phyloP scores from a whole-genome alignment of 2,329 filamentous ascomycete genomes.

The Gaeumannomyces sp. region DNA sequence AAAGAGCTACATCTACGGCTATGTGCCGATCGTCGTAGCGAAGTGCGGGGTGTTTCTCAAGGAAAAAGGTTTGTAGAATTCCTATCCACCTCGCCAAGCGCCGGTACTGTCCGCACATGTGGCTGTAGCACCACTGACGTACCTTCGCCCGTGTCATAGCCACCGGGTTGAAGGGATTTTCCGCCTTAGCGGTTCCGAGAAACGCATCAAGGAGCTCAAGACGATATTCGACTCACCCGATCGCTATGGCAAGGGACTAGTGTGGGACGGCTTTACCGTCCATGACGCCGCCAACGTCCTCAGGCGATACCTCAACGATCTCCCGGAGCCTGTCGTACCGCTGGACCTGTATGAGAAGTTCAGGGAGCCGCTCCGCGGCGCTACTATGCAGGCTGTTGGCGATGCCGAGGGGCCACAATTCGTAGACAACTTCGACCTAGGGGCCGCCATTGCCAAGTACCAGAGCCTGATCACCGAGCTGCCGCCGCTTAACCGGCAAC shows the following conservation, averaged over 20 bases:
- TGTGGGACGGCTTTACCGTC: conserved; percentile 96
- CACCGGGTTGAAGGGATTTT: conserved; percentile 93
- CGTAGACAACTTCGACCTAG: conserved; percentile 66
- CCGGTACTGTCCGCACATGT: not conserved
- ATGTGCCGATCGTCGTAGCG: conserved; percentile 95
- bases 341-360: conserved; percentile 90
- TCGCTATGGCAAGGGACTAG: conserved; percentile 90
- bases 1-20: conserved; percentile 95
- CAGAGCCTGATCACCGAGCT: conserved; percentile 89
- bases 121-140: not conserved
- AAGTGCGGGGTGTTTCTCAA: conserved; percentile 98
- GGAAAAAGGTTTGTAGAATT: conserved; percentile 75
- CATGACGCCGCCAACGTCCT: conserved; percentile 97
- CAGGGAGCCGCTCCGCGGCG: conserved; percentile 68
- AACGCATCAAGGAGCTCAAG: conserved; percentile 95
- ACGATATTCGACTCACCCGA: conserved; percentile 89
- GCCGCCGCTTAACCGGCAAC: conserved; percentile 85
- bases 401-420: conserved; percentile 64
- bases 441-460: conserved; percentile 72
- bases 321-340: conserved; percentile 94
- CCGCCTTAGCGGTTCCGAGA: conserved; percentile 89
- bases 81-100: not conserved
- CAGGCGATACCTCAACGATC: conserved; percentile 88
- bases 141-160: conserved; percentile 44
- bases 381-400: conserved; percentile 66